Base-by-base conservation (phyloP, 1,284 basidiomycete genomes). In the Pulveroboletus sp. region DNA sequence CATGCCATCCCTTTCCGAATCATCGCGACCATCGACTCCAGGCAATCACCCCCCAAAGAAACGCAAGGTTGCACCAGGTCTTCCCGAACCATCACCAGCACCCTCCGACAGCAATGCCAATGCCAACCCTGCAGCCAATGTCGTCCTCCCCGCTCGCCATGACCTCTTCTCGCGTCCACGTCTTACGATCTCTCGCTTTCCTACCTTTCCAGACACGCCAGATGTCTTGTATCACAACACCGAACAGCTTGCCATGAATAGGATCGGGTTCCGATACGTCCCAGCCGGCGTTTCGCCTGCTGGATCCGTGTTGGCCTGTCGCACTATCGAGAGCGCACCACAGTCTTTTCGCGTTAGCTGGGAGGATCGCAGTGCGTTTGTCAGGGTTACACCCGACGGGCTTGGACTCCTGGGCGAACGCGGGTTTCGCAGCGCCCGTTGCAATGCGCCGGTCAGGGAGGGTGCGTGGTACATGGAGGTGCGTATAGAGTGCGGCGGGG, bases 381-480 rank as follows among this genome's bases (percentile, higher is more conserved):
- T 96, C 49, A 87, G 89, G 56, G 84, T 97, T 57, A 91, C 92
- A 0, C 83, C 85, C 45, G 91, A 96, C 64, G 96, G 91, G 0
- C 71, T 91, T 5, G 84, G 87, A 0, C 76, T 94, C 49, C 80
- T 85, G 5, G 91, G 96, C 4, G 91, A 92, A 70, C 91, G 90
- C 45, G 97, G 97, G 2, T 99, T 94, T 71, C 80, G 97, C 36
- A 92, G 92, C 61, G 94, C 89, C 3, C 83, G 97, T 18, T 89
- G 89, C 57, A 98, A 96, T 72, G 88, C 94, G 2, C 91, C 94
- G 1, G 83, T 98, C 15, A 81, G 94, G 18, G 85, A 96, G 66
- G 97, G 97, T 2, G 84, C 84, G 18, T 99, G 95, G 94, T 99
- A 96, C 73, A 87, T 95, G 78, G 97, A 99, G 77, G 84, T 96